Evolutionary conservation across 2,329 filamentous ascomycete species (phyloP).

Genomic region (Talaromyces piceae): DNA sequence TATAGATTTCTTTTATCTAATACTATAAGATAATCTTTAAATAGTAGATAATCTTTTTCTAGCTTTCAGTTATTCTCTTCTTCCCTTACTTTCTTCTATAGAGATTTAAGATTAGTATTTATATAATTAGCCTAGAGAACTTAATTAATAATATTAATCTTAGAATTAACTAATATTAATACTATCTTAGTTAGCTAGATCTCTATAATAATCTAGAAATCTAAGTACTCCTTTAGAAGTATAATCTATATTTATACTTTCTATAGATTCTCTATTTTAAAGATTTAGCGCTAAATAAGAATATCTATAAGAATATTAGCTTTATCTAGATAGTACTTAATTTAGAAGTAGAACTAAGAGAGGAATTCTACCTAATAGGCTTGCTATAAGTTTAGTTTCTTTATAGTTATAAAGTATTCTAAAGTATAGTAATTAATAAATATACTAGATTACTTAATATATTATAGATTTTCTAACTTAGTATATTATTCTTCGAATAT

Average conservation of each 20-base stretch:
- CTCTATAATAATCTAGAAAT: not conserved
- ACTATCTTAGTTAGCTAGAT: not conserved
- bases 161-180: not conserved
- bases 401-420: not conserved
- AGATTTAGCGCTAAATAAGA: not conserved
- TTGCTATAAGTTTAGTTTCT: not conserved
- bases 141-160: slow-evolving; percentile 2
- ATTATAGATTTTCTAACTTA: not conserved
- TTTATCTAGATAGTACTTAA: not conserved
- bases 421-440: not conserved
- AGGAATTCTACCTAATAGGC: not conserved
- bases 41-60: not conserved
- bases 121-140: not conserved
- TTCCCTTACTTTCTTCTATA: not conserved
- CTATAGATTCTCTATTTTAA: not conserved
- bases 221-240: not conserved
- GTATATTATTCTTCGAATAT: not conserved
- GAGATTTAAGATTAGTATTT: not conserved
- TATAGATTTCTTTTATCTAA: not conserved
- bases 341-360: not conserved
- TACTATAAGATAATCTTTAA: not conserved
- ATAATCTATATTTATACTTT: not conserved
- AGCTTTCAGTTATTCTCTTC: not conserved
- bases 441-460: not conserved
- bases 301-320: not conserved